Evolutionary conservation across 2,329 filamentous ascomycete genomes (phyloP).

Genomic region (Zelopaecilomyces penicillatus): DNA sequence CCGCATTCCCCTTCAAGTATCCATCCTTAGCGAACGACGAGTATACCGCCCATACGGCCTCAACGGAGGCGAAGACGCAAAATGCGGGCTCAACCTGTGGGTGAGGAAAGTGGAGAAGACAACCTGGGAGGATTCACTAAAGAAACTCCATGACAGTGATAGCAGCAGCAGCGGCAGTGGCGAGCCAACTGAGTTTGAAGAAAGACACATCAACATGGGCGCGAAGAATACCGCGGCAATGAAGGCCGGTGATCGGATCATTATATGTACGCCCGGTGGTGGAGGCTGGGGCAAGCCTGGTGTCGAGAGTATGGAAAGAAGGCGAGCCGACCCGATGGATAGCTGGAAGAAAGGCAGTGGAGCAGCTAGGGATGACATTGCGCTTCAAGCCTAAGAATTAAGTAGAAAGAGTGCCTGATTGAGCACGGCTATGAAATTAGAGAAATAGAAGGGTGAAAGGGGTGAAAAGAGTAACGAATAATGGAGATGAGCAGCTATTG

Average conservation of each 20-base stretch:
- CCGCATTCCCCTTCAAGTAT: conserved; percentile 65
- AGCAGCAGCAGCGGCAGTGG: conserved; percentile 17
- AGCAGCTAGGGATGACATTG: conserved; percentile 47
- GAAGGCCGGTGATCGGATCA: conserved; percentile 68
- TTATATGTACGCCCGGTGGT: conserved; percentile 69
- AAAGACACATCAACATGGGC: conserved; percentile 62
- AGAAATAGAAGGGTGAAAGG: neutral
- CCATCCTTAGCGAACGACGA: conserved; percentile 68
- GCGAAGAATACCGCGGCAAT: conserved; percentile 75
- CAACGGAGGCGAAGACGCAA: conserved; percentile 69
- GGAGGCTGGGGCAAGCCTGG: conserved; percentile 65
- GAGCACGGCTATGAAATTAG: neutral
- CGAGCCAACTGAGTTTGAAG: conserved; percentile 38
- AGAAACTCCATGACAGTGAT: conserved; percentile 27
- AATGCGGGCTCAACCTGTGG: conserved; percentile 81
- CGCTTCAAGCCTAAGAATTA: conserved; percentile 43
- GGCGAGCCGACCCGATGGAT: conserved; percentile 45
- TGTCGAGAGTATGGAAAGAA: conserved; percentile 42
- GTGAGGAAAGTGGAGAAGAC: conserved; percentile 60
- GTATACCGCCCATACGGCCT: conserved; percentile 62
- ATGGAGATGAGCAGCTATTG: too few relatives aligned
- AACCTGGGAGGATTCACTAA: conserved; percentile 38
- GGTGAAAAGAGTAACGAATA: too few relatives aligned
- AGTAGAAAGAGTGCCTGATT: neutral
- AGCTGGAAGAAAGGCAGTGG: conserved; percentile 50